Conservation (phyloP, 441 rosid genomes). For the Eutrema salsugineum region DNA sequence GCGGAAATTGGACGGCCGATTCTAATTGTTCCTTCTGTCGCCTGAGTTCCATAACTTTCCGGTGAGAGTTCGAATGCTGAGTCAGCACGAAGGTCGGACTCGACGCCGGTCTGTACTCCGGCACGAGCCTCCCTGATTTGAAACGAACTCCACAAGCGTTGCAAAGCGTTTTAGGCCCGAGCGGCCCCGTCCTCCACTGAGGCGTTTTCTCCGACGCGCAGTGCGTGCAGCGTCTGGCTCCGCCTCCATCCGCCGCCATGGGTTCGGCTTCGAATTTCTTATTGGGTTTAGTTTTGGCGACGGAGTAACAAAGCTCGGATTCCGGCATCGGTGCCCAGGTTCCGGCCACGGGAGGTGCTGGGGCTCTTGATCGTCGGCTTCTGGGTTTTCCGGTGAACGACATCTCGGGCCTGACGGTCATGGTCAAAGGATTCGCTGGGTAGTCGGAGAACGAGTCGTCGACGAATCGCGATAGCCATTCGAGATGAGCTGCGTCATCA, state of each 20-base stretch:
- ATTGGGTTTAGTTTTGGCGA: constrained; percentile 15
- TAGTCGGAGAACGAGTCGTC: constrained; percentile 54
- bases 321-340: constrained; percentile 37
- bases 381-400: constrained; percentile 43
- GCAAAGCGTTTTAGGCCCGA: constrained; percentile 60
- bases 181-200: constrained; percentile 63
- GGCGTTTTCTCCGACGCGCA: constrained; percentile 69
- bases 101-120: constrained; percentile 60
- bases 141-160: constrained; percentile 64
- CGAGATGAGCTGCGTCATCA: constrained; percentile 61
- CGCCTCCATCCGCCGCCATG: constrained; percentile 34
- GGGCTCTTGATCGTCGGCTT: constrained; percentile 43
- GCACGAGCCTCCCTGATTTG: constrained; percentile 61
- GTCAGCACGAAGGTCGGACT: constrained; percentile 60
- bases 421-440: constrained; percentile 36
- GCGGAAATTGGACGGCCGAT: neutral
- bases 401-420: constrained; percentile 26
- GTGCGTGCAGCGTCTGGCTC: constrained; percentile 48
- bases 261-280: constrained; percentile 3
- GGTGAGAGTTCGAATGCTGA: constrained; percentile 66
- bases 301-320: constrained; percentile 19
- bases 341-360: constrained; percentile 14
- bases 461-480: constrained; percentile 54
- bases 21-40: constrained; percentile 44
- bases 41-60: constrained; percentile 62